phyloP scores from a whole-genome alignment of 139 green algal species.

The Mychonastes homosphaera region DNA sequence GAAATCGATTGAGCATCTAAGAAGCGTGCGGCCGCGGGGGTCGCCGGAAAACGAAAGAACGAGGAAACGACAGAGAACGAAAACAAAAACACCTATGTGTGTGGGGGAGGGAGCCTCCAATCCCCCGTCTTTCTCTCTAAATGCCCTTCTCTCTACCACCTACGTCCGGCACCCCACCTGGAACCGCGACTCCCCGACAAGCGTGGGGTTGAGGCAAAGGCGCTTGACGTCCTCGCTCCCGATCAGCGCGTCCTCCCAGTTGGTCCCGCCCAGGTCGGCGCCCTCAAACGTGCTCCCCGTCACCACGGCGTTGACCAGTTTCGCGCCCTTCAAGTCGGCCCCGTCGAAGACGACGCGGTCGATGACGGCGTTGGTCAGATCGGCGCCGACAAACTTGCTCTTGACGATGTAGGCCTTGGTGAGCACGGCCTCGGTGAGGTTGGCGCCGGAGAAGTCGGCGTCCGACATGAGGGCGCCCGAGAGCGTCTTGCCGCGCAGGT shows the following conservation, averaged over 20 bases:
- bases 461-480: constrained; percentile 77
- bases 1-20: no score
- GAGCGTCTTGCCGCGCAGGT: constrained; percentile 73
- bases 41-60: no score
- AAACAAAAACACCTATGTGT: no score
- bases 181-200: constrained; percentile 51
- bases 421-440: constrained; percentile 75
- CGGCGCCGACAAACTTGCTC: constrained; percentile 57
- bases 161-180: constrained; percentile 51
- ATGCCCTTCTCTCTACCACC: no score
- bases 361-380: constrained; percentile 88
- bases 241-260: constrained; percentile 92
- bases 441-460: constrained; percentile 45
- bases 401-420: constrained; percentile 82
- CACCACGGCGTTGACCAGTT: constrained; percentile 22
- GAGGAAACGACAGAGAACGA: no score
- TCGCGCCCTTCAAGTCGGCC: constrained; percentile 36
- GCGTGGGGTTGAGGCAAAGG: constrained; percentile 68
- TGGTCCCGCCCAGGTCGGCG: constrained; percentile 61
- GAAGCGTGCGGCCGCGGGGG: no score
- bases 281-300: constrained; percentile 61
- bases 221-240: constrained; percentile 59
- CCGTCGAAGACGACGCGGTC: constrained; percentile 78
- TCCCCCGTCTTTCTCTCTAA: no score
- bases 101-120: no score